Percentiles rank a stretch among this genome's conserved stretches.
Conservation (phyloP, 768 basidiomycete species). For the Nidularia sp. region DNA sequence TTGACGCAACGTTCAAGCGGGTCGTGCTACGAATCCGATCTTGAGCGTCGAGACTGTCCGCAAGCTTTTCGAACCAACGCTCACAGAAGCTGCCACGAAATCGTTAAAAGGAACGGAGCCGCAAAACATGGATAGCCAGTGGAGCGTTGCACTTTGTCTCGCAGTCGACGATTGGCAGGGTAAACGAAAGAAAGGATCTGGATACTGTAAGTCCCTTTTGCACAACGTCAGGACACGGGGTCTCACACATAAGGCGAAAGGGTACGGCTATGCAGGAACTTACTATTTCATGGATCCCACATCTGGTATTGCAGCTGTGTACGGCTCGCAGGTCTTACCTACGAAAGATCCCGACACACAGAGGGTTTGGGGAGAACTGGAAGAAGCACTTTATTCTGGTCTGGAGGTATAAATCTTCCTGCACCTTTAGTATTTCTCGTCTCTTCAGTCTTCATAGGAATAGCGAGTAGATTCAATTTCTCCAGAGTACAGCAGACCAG, state of each 20-base stretch:
- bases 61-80: constrained; percentile 20
- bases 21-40: constrained; percentile 14
- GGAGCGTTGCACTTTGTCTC: constrained; percentile 22
- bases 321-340: constrained; percentile 27
- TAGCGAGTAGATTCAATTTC: no score
- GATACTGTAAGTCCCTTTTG: constrained; percentile 18
- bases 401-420: no score
- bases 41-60: constrained; percentile 12
- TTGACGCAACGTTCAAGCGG: constrained; percentile 8
- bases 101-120: constrained; percentile 8
- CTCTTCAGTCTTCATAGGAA: no score
- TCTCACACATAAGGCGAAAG: constrained; percentile 6
- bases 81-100: constrained; percentile 14
- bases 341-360: constrained; percentile 13
- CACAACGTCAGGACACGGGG: no score
- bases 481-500: no score
- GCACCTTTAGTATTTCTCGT: no score
- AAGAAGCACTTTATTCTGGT: constrained; percentile 14
- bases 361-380: constrained; percentile 15
- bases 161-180: constrained; percentile 19
- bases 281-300: constrained; percentile 27
- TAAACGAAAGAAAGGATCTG: constrained; percentile 21
- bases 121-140: constrained; percentile 14
- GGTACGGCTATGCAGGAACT: constrained; percentile 32
- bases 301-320: constrained; percentile 27